Evolutionary conservation across 139 green algal species (phyloP).

Genomic region (Nannochloris sp.): DNA sequence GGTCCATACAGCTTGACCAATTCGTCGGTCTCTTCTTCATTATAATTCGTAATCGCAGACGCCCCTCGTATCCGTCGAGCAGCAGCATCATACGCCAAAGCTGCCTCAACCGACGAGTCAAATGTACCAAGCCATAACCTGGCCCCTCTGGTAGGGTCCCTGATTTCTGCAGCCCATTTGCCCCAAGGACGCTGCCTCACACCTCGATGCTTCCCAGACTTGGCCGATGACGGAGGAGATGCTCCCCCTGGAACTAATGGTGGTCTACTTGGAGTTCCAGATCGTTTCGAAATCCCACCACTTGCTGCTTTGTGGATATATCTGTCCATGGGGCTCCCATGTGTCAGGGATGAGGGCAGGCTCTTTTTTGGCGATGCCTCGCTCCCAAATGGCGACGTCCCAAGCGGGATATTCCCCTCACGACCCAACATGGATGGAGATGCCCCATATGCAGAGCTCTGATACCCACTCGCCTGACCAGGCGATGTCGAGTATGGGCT

Average conservation of each 20-base stretch:
- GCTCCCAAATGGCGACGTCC: background rate
- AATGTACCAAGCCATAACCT: slow-evolving; percentile 93
- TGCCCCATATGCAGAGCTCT: background rate
- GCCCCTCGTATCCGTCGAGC: slow-evolving; percentile 66
- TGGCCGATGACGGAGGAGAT: slow-evolving; percentile 4
- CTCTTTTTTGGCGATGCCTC: background rate
- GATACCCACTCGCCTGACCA: too few species aligned
- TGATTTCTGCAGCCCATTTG: slow-evolving; percentile 96
- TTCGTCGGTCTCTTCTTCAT: slow-evolving; percentile 13
- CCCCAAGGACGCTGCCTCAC: slow-evolving; percentile 95
- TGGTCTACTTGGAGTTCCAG: background rate
- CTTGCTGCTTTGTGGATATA: slow-evolving; percentile 7
- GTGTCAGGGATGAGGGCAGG: background rate
- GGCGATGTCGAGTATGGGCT: too few species aligned
- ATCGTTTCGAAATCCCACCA: slow-evolving; percentile 6
- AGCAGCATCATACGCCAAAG: slow-evolving; percentile 72
- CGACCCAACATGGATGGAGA: background rate
- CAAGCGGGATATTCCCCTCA: background rate
- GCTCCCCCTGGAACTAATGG: background rate
- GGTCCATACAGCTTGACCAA: slow-evolving; percentile 9
- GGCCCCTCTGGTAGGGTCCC: slow-evolving; percentile 81
- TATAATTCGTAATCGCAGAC: slow-evolving; percentile 69
- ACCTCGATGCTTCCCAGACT: slow-evolving; percentile 10
- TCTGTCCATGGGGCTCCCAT: slow-evolving; percentile 4
- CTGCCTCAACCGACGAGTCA: slow-evolving; percentile 76